Base-by-base conservation (phyloP, 768 basidiomycete species). In the Mycena rosella region DNA sequence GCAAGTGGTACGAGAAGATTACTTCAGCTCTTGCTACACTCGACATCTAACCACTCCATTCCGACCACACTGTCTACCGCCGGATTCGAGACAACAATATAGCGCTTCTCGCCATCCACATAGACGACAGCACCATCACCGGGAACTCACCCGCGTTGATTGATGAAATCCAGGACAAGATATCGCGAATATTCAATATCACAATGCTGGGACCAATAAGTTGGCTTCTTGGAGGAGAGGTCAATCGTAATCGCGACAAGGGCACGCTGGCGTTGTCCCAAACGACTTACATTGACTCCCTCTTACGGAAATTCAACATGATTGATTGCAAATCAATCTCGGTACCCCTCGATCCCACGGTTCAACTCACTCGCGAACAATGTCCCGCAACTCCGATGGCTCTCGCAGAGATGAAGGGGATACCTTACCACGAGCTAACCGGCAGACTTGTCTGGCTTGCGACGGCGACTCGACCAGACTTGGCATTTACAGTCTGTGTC, bases 111-210 rank as follows among this genome's bases (percentile, higher is more conserved):
- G 66, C 66, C 5, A 57, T 80, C 1, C 77, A 76, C 63, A 76
- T 84, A 2, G 79, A 84, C 63, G 79, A 84, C 70, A 74, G 79
- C 52, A 66, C 77, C 0, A 70, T 79, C 7, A 60, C 78, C 24
- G 72, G 75, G 3, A 63, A 34, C 18, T 63, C 73, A 6, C 32
- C 65, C 18, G 44, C 6, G n/a, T 22, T 45, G 65, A 83, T 14
- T 78, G 38, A 70, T 80, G 10, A 7, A 18, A 40, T 40, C 4
- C 38, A 40, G 17, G 13, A 40, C 4, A 15, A 40, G 17, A 40
- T 40, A 4, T 4, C 13, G 5, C 38, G 17, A 4, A 11, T 40
- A 40, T 40, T 40, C 38, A 40, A 40, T 4, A 75, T 81, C 2
- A 78, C 74, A 0, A 73, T 75, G 30, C 52, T 81, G 0, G 75